Conservation (phyloP, 805 yeast genomes). For the Allodekkera sacchari region DNA sequence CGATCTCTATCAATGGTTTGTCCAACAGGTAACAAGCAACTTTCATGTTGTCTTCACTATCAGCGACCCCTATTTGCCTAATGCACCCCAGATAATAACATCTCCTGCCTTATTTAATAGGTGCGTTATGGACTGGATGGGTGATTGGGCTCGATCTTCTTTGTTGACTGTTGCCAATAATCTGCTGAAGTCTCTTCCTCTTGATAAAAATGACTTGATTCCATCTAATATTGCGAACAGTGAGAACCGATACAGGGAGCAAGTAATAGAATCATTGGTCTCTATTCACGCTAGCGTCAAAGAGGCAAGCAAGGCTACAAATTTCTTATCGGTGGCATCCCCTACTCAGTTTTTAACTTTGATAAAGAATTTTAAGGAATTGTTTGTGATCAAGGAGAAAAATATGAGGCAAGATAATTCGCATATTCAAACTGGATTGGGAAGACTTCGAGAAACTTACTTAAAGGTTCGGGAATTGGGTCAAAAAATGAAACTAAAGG, state of each 20-base stretch:
- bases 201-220: slow-evolving; percentile 39
- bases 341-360: slow-evolving; percentile 55
- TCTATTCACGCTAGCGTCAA: slow-evolving; percentile 31
- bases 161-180: slow-evolving; percentile 39
- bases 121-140: slow-evolving; percentile 86
- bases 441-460: slow-evolving; percentile 69
- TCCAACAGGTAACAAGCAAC: slow-evolving; percentile 54
- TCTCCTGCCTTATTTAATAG: slow-evolving; percentile 89
- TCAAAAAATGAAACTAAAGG: slow-evolving; percentile 44
- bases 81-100: slow-evolving; percentile 41
- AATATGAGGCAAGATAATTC: slow-evolving; percentile 59
- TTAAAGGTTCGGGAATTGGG: slow-evolving; percentile 58
- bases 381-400: slow-evolving; percentile 35
- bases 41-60: slow-evolving; percentile 80
- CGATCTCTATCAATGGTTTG: slow-evolving; percentile 72
- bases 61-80: slow-evolving; percentile 36
- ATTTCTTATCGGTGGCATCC: slow-evolving; percentile 11
- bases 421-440: slow-evolving; percentile 67
- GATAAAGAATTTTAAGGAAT: slow-evolving; percentile 32
- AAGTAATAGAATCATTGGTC: slow-evolving; percentile 38
- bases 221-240: slow-evolving; percentile 19
- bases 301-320: slow-evolving; percentile 1
- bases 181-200: slow-evolving; percentile 31
- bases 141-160: slow-evolving; percentile 59
- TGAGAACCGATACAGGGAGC: slow-evolving; percentile 19